Evolutionary conservation across 2,329 filamentous ascomycete genomes (phyloP).

Genomic region (Aureobasidium sp.): DNA sequence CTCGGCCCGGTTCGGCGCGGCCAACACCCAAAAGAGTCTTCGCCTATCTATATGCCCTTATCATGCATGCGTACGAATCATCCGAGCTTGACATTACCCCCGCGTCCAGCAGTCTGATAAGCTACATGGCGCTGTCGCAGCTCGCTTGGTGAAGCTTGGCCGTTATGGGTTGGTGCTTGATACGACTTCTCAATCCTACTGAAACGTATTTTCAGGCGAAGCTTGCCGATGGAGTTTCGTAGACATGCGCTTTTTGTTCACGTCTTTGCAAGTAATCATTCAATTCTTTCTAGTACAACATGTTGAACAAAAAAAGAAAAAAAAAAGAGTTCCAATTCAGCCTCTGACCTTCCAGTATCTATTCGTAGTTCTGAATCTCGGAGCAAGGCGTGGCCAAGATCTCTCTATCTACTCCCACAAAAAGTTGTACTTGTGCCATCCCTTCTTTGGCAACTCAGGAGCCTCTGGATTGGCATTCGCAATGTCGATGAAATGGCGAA

Average conservation of each 20-base stretch:
- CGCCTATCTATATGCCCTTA: not conserved
- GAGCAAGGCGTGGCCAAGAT: not conserved
- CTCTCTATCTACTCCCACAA: slow-evolving; percentile 19
- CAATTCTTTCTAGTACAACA: not conserved
- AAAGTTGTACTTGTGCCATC: slow-evolving; percentile 25
- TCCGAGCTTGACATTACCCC: not conserved
- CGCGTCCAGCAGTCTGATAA: not conserved
- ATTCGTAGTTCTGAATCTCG: not conserved
- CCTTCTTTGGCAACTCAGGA: slow-evolving; percentile 17
- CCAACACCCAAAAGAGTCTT: not conserved
- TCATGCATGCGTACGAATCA: too few species aligned
- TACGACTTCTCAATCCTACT: not conserved
- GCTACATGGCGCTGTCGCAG: not conserved
- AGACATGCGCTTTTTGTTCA: not conserved
- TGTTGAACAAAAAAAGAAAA: not conserved
- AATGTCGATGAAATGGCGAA: slow-evolving; percentile 25
- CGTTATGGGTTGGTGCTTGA: not conserved
- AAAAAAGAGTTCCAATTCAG: not conserved
- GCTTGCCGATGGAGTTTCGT: not conserved
- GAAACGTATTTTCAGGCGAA: not conserved
- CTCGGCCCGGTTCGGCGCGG: not conserved
- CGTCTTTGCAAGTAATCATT: not conserved
- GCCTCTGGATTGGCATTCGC: slow-evolving; percentile 24
- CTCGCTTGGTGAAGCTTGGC: not conserved
- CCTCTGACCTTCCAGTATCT: not conserved